A percentile compares a stretch with the other conserved stretches of the same genome.
These are phyloP conservation scores for Calonectria ilicicola DNA, from an alignment of 2,329 filamentous ascomycete genomes.

Conservation along the genomic window DNA sequence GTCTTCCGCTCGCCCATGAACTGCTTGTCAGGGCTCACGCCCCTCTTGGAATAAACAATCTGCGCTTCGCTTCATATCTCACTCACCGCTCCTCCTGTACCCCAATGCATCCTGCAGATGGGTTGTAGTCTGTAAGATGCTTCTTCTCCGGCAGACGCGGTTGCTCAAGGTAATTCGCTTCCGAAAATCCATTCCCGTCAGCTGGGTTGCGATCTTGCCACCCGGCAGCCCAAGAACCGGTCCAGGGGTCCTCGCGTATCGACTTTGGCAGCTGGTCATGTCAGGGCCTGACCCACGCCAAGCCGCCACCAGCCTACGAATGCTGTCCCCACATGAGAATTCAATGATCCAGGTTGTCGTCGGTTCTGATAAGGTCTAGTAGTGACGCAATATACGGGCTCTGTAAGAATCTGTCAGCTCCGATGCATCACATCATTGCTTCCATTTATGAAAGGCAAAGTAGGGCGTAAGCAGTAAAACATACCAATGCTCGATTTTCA, in stretches of 20 bases:
- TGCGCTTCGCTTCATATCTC: slow-evolving; percentile 24
- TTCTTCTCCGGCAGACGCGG: slow-evolving; percentile 21
- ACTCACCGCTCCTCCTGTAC: slow-evolving; percentile 22
- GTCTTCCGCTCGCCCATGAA: slow-evolving; percentile 29
- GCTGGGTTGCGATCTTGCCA: slow-evolving; percentile 1
- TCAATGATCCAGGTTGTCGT: slow-evolving; percentile 43
- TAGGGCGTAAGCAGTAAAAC: slow-evolving; percentile 29
- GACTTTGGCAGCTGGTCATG: slow-evolving; percentile 9
- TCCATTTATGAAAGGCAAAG: not conserved
- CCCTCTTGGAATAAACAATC: not conserved
- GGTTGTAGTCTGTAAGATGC: slow-evolving; percentile 9
- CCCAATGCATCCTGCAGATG: slow-evolving; percentile 18
- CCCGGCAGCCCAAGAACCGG: slow-evolving; percentile 11
- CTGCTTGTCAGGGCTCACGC: not conserved
- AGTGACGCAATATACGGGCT: slow-evolving; percentile 56
- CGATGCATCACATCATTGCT: slow-evolving; percentile 5
- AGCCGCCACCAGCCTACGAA: slow-evolving; percentile 17
- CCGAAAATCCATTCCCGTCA: slow-evolving; percentile 20
- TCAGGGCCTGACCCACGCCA: slow-evolving; percentile 23
- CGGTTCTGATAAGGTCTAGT: slow-evolving; percentile 51
- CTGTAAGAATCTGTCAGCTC: slow-evolving; percentile 42
- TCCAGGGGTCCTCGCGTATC: slow-evolving; percentile 13
- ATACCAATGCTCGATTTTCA: slow-evolving; percentile 73
- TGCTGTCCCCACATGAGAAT: slow-evolving; percentile 18
- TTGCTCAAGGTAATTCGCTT: slow-evolving; percentile 6